Evolutionary conservation across 208 protist species (phyloP).

Genomic region (Vickermania ingenoplastis): DNA sequence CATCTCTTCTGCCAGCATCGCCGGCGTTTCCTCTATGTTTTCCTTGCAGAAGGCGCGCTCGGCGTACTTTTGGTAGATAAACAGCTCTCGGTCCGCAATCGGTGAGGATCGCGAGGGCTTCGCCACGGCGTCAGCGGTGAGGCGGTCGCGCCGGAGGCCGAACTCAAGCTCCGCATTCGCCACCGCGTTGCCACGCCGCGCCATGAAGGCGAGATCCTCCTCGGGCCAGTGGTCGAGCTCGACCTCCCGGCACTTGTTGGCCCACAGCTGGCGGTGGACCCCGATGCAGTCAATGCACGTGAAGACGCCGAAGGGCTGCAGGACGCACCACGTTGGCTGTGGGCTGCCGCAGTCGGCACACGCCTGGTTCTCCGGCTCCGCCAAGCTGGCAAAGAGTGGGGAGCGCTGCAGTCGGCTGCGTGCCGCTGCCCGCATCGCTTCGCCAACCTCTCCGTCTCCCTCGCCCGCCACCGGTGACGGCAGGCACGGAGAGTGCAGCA

Average conservation of each 20-base stretch:
- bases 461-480: neutral
- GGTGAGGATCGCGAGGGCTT: slow-evolving; percentile 30
- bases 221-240: slow-evolving; percentile 57
- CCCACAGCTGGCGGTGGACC: slow-evolving; percentile 64
- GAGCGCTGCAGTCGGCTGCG: slow-evolving; percentile 19
- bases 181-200: slow-evolving; percentile 33
- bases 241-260: slow-evolving; percentile 47
- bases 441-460: neutral
- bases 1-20: slow-evolving; percentile 4
- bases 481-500: neutral
- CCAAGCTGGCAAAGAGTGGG: slow-evolving; percentile 33
- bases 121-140: slow-evolving; percentile 8
- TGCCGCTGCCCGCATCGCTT: neutral
- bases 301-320: slow-evolving; percentile 60
- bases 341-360: slow-evolving; percentile 55
- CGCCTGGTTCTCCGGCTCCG: slow-evolving; percentile 24
- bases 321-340: slow-evolving; percentile 53
- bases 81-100: slow-evolving; percentile 31
- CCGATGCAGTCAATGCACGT: slow-evolving; percentile 72
- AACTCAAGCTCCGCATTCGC: slow-evolving; percentile 66
- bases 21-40: slow-evolving; percentile 10
- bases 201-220: slow-evolving; percentile 47
- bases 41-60: slow-evolving; percentile 28
- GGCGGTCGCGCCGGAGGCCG: slow-evolving; percentile 17
- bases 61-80: slow-evolving; percentile 55